phyloP scores from a whole-genome alignment of 768 basidiomycete species.

The Filobasidium wieringae region DNA sequence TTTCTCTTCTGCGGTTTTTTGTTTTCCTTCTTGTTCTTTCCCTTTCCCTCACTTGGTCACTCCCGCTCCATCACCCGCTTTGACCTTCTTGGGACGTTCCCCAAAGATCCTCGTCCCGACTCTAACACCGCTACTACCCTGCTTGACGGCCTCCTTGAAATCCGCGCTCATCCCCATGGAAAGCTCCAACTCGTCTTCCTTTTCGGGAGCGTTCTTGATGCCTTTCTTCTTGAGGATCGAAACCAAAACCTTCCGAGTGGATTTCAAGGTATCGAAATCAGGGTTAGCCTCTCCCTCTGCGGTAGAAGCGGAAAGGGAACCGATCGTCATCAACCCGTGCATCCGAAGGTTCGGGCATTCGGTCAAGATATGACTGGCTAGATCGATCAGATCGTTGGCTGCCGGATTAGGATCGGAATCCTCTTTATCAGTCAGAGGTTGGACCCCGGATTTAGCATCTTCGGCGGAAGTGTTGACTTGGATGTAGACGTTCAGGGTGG shows the following conservation, averaged over 20 bases:
- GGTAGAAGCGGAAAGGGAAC: slow-evolving; percentile 63
- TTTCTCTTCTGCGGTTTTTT: no score
- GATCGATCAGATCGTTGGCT: slow-evolving; percentile 48
- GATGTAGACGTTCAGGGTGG: slow-evolving; percentile 65
- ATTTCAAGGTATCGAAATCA: slow-evolving; percentile 63
- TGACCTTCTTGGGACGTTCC: slow-evolving; percentile 48
- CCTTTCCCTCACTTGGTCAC: neutral
- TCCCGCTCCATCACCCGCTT: slow-evolving; percentile 2
- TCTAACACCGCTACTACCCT: slow-evolving; percentile 75
- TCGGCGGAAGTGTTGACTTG: slow-evolving; percentile 97
- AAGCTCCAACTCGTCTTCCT: slow-evolving; percentile 36
- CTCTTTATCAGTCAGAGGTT: slow-evolving; percentile 43
- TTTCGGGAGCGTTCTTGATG: slow-evolving; percentile 12
- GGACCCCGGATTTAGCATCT: slow-evolving; percentile 72
- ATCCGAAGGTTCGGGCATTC: slow-evolving; percentile 64
- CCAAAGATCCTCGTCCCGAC: slow-evolving; percentile 90
- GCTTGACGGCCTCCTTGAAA: slow-evolving; percentile 70
- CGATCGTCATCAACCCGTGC: slow-evolving; percentile 93
- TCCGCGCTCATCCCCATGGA: slow-evolving; percentile 95
- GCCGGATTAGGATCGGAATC: slow-evolving; percentile 20
- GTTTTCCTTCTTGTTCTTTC: neutral
- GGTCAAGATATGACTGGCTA: slow-evolving; percentile 59
- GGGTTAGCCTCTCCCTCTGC: slow-evolving; percentile 46
- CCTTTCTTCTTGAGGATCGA: slow-evolving; percentile 9
- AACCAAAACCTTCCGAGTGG: slow-evolving; percentile 51